phyloP scores from a whole-genome alignment of 2,329 filamentous ascomycete species.

The Calonectria naviculata region DNA sequence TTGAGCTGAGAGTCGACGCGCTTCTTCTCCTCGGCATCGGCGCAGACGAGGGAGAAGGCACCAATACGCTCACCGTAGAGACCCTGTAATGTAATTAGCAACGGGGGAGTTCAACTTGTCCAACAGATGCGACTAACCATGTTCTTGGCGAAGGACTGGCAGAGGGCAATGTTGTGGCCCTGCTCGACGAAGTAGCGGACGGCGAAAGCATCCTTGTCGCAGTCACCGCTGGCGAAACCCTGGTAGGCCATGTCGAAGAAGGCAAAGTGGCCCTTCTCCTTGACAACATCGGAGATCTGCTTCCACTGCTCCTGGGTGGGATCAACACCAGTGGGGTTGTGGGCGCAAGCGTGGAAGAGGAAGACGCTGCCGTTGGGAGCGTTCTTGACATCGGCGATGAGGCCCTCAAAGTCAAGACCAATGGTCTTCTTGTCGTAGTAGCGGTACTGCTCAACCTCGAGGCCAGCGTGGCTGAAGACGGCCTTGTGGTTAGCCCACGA shows the following conservation, averaged over 20 bases:
- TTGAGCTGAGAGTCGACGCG: constrained; percentile 98
- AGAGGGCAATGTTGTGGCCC: constrained; percentile 88
- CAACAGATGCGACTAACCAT: constrained; percentile 70
- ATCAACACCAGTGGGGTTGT: constrained; percentile 98
- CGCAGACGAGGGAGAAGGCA: constrained; percentile 92
- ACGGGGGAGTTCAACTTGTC: background rate
- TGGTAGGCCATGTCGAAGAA: constrained; percentile 99
- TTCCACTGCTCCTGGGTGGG: constrained; percentile 93
- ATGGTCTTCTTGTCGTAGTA: constrained; percentile 99
- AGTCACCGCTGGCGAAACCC: constrained; percentile 94
- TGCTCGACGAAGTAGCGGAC: constrained; percentile 93
- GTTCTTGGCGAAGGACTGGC: constrained; percentile 99
- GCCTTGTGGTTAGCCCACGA: constrained; percentile 99
- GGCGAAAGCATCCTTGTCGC: constrained; percentile 92
- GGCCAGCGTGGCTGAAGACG: constrained; percentile 92
- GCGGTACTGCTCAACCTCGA: constrained; percentile 93
- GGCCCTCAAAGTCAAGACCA: constrained; percentile 94
- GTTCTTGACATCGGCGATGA: constrained; percentile 89
- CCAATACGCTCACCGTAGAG: constrained; percentile 98
- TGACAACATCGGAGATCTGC: constrained; percentile 87
- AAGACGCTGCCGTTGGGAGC: constrained; percentile 90
- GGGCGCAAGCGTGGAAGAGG: constrained; percentile 95
- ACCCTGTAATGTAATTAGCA: constrained; percentile 64
- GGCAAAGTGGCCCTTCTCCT: constrained; percentile 87
- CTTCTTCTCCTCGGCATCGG: constrained; percentile 90